A percentile compares a stretch with the other conserved stretches of the same genome.
Conservation (phyloP, 768 basidiomycete genomes). For the Hydnomerulius pinastri region DNA sequence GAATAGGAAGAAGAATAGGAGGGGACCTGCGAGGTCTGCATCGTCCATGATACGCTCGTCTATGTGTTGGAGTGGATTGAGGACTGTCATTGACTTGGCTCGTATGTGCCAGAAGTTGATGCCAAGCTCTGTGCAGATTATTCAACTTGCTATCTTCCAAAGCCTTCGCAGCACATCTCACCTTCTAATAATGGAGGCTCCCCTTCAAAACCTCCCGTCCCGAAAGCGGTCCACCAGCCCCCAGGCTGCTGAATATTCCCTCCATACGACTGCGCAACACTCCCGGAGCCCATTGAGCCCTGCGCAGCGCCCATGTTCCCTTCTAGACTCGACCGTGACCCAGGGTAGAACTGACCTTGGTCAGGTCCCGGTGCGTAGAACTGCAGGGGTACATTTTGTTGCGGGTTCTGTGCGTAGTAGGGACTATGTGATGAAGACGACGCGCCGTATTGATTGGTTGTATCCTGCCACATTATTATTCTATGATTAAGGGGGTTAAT, state of each 20-base stretch:
- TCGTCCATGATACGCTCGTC: conserved; percentile 98
- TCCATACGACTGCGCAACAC: conserved; percentile 52
- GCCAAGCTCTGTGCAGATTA: conserved; percentile 71
- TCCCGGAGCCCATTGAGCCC: conserved; percentile 49
- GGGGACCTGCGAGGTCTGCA: conserved; percentile 94
- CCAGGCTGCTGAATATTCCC: conserved; percentile 75
- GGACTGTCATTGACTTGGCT: conserved; percentile 90
- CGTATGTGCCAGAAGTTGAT: conserved; percentile 98
- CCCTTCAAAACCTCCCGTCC: conserved; percentile 92
- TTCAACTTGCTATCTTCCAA: background rate
- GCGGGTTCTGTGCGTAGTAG: conserved; percentile 52
- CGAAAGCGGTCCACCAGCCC: conserved; percentile 95
- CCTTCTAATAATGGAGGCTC: conserved; percentile 96
- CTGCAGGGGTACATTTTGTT: conserved; percentile 65
- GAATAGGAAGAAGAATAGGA: conserved; percentile 94
- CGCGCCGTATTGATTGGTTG: conserved; percentile 54
- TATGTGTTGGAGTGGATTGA: conserved; percentile 84
- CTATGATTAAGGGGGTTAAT: background rate
- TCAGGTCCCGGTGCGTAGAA: conserved; percentile 72
- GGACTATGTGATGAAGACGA: conserved; percentile 56
- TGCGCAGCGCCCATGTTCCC: conserved; percentile 64
- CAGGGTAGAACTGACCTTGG: conserved; percentile 62
- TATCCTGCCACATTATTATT: conserved; percentile 74
- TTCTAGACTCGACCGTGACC: conserved; percentile 76
- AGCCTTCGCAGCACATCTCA: conserved; percentile 31